Percentiles rank a stretch among this genome's conserved stretches.
Evolutionary conservation across 768 basidiomycete genomes (phyloP).

Genomic region (Imleria badia): DNA sequence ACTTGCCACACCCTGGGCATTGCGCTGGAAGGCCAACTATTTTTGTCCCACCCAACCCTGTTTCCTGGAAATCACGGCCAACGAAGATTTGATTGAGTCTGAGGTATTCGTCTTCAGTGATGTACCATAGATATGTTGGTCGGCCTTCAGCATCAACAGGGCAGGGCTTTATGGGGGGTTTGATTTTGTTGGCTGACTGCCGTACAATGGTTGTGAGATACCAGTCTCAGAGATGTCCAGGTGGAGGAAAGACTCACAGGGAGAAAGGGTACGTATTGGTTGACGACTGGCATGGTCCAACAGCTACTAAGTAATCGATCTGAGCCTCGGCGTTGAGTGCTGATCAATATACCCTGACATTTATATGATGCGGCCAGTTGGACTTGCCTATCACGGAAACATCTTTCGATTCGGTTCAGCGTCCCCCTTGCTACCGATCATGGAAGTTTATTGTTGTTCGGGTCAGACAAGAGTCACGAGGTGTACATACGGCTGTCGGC

Average conservation of each 20-base stretch:
- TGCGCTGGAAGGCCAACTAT: slow-evolving; percentile 8
- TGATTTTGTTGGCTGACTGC: slow-evolving; percentile 8
- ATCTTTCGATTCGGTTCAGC: no score
- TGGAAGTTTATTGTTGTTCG: no score
- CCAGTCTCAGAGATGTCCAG: not conserved
- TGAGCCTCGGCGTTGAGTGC: not conserved
- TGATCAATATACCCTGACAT: no score
- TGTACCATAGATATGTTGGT: slow-evolving; percentile 14
- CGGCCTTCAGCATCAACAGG: not conserved
- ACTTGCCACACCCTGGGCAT: slow-evolving; percentile 15
- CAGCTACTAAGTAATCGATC: not conserved
- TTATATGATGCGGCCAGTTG: not conserved
- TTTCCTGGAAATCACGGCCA: slow-evolving; percentile 12
- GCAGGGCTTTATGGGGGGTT: slow-evolving; percentile 8
- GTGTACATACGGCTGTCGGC: not conserved
- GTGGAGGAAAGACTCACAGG: not conserved
- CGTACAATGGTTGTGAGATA: not conserved
- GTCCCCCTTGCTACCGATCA: no score
- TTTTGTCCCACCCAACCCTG: slow-evolving; percentile 13
- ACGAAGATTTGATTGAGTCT: slow-evolving; percentile 13
- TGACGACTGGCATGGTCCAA: slow-evolving; percentile 6
- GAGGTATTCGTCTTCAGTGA: slow-evolving; percentile 18
- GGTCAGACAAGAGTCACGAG: not conserved
- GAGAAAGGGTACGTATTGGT: slow-evolving; percentile 7
- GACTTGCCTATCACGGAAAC: not conserved